These are phyloP conservation scores for Penicillium nucicola DNA, from an alignment of 495 filamentous ascomycete genomes.

Conservation along the genomic window DNA sequence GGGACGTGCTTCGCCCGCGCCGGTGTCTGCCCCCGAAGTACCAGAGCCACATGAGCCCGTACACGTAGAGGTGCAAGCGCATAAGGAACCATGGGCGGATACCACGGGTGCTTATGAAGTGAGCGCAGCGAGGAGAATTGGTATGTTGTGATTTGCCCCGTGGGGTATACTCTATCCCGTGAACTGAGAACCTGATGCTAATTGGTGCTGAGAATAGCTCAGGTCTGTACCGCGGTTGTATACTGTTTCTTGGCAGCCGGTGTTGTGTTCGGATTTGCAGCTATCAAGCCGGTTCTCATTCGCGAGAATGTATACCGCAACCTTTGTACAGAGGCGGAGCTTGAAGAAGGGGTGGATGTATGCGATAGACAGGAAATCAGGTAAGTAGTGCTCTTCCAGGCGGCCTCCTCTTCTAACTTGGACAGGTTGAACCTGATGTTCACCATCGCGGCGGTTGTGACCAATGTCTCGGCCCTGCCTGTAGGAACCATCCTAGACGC, in stretches of 20 bases:
- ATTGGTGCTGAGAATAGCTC: conserved; percentile 20
- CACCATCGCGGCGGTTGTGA: conserved; percentile 63
- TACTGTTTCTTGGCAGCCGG: conserved; percentile 81
- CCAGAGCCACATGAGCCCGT: neutral
- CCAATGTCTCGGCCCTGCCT: conserved; percentile 65
- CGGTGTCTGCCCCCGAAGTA: too few species aligned
- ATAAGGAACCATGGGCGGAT: conserved; percentile 20
- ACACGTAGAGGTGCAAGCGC: neutral
- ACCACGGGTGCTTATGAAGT: conserved; percentile 70
- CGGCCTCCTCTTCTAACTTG: conserved; percentile 4
- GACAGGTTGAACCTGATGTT: conserved; percentile 82
- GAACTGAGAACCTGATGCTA: too few species aligned
- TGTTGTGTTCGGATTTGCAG: conserved; percentile 72
- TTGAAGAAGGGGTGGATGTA: conserved; percentile 58
- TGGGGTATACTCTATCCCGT: neutral
- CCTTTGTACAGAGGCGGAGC: conserved; percentile 54
- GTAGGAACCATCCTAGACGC: conserved; percentile 80
- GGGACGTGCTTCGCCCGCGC: conserved; percentile 1
- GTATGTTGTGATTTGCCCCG: conserved; percentile 37
- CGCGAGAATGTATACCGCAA: conserved; percentile 63
- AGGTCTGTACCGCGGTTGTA: conserved; percentile 57
- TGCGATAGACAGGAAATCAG: conserved; percentile 76
- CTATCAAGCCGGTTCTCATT: conserved; percentile 67
- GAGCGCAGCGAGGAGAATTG: conserved; percentile 57
- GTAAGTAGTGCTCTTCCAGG: conserved; percentile 22